Evolutionary conservation across 2,329 filamentous ascomycete genomes (phyloP).

Genomic region (Colletotrichum sp.): DNA sequence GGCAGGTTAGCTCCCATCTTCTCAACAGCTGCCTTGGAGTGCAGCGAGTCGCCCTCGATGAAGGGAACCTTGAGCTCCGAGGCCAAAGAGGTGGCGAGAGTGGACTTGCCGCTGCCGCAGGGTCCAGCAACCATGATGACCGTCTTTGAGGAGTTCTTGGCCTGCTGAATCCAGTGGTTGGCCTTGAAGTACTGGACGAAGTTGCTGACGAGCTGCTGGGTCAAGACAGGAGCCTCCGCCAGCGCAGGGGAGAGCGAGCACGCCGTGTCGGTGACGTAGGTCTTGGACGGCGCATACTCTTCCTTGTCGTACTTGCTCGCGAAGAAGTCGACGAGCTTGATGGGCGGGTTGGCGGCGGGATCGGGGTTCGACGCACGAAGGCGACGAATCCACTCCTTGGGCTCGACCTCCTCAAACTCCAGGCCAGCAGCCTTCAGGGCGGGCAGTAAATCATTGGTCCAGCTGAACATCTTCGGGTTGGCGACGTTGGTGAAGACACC

Average conservation of each 20-base stretch:
- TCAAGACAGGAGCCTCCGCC: slow-evolving; percentile 39
- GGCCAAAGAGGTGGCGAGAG: slow-evolving; percentile 35
- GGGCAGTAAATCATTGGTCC: slow-evolving; percentile 55
- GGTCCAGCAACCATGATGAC: slow-evolving; percentile 42
- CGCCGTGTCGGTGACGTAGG: slow-evolving; percentile 41
- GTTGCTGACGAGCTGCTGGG: slow-evolving; percentile 37
- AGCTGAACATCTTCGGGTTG: slow-evolving; percentile 53
- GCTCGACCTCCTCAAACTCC: slow-evolving; percentile 47
- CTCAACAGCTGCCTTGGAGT: slow-evolving; percentile 34
- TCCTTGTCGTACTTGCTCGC: slow-evolving; percentile 36
- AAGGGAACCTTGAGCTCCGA: slow-evolving; percentile 32
- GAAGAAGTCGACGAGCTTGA: slow-evolving; percentile 61
- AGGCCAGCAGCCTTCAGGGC: slow-evolving; percentile 48
- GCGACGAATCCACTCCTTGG: slow-evolving; percentile 46
- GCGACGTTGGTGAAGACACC: slow-evolving; percentile 51
- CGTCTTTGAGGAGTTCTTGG: slow-evolving; percentile 20
- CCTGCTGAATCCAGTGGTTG: slow-evolving; percentile 42
- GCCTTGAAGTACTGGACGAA: slow-evolving; percentile 39
- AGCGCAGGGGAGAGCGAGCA: slow-evolving; percentile 48
- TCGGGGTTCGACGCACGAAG: slow-evolving; percentile 49
- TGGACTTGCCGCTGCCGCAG: slow-evolving; percentile 46
- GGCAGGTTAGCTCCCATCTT: slow-evolving; percentile 34
- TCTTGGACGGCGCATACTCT: slow-evolving; percentile 49
- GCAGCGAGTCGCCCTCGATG: slow-evolving; percentile 46
- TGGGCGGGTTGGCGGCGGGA: slow-evolving; percentile 50